These are phyloP conservation scores for Botrytis porri DNA, from an alignment of 2,329 filamentous ascomycete genomes.

Conservation along the genomic window DNA sequence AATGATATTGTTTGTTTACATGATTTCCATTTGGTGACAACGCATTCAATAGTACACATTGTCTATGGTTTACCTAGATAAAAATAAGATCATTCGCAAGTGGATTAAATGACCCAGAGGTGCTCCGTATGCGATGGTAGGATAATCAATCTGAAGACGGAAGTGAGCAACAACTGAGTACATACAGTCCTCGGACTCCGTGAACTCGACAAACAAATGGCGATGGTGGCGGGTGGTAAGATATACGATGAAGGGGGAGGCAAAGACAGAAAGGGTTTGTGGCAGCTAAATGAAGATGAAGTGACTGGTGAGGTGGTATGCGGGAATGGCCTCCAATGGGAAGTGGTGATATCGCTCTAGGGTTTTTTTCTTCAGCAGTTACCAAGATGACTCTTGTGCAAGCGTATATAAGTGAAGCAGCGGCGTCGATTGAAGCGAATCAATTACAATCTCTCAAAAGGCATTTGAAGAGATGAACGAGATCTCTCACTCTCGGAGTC, in stretches of 20 bases:
- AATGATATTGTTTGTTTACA: not conserved
- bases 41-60: not conserved
- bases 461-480: not conserved
- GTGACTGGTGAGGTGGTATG: not conserved
- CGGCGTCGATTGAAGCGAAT: slow-evolving; percentile 1
- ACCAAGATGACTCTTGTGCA: slow-evolving; percentile 2
- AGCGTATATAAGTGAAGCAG: not conserved
- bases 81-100: not conserved
- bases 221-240: not conserved
- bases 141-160: not conserved
- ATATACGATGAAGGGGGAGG: slow-evolving; percentile 1
- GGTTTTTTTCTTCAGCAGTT: slow-evolving; percentile 6
- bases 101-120: not conserved
- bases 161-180: not conserved
- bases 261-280: not conserved
- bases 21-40: not conserved
- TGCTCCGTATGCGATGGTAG: not conserved
- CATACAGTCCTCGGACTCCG: not conserved
- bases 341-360: not conserved
- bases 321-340: not conserved
- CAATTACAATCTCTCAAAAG: not conserved
- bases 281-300: not conserved
- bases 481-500: not conserved
- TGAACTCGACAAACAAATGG: not conserved
- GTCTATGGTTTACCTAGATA: not conserved